These are phyloP conservation scores for Trichoderma simmonsii DNA, from an alignment of 2,329 filamentous ascomycete genomes.

Conservation along the genomic window DNA sequence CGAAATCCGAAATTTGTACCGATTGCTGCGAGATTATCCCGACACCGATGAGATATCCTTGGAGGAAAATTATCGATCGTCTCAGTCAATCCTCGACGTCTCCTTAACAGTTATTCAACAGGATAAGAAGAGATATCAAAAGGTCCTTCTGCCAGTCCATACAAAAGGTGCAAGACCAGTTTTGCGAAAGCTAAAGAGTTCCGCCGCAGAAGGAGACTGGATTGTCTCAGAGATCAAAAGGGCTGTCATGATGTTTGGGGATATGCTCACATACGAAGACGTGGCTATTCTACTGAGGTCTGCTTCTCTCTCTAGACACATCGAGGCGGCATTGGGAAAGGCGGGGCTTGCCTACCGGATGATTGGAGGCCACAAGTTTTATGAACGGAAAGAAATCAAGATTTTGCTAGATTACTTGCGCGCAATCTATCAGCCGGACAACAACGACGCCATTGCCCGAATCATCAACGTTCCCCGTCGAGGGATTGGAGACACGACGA, in stretches of 20 bases:
- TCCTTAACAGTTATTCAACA: conserved; percentile 89
- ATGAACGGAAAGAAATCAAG: conserved; percentile 87
- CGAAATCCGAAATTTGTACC: conserved; percentile 81
- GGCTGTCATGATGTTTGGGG: conserved; percentile 65
- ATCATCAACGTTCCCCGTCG: conserved; percentile 83
- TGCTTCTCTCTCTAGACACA: conserved; percentile 75
- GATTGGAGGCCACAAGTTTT: conserved; percentile 88
- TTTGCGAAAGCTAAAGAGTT: conserved; percentile 67
- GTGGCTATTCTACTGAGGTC: conserved; percentile 86
- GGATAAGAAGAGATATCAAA: conserved; percentile 75
- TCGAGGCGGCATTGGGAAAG: conserved; percentile 78
- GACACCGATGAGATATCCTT: conserved; percentile 79
- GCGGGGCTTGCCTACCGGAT: conserved; percentile 85
- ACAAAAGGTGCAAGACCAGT: conserved; percentile 76
- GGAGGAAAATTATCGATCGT: conserved; percentile 93
- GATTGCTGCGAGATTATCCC: conserved; percentile 73
- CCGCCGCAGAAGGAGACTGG: conserved; percentile 78
- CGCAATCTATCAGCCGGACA: conserved; percentile 77
- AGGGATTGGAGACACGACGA: conserved; percentile 74
- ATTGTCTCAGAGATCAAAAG: conserved; percentile 80
- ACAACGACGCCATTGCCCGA: conserved; percentile 79
- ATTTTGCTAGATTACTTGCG: conserved; percentile 83
- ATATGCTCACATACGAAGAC: conserved; percentile 70
- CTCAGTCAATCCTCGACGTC: conserved; percentile 74
- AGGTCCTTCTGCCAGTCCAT: conserved; percentile 76